Percentiles rank a stretch among this genome's conserved stretches.
These are phyloP conservation scores for Gastrolobium villosum DNA, from an alignment of 306 rosid species.

Conservation along the genomic window DNA sequence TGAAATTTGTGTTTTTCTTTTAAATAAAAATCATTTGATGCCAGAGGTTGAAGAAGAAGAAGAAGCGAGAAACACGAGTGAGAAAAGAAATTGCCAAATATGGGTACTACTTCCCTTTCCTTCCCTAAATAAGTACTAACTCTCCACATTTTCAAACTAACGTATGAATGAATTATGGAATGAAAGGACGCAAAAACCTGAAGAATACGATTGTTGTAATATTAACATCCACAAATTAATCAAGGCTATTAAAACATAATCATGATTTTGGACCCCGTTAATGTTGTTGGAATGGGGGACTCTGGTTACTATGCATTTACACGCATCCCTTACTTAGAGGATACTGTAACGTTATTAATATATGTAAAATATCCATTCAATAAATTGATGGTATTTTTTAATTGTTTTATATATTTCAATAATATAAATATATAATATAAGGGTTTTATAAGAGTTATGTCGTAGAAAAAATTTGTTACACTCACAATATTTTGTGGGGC, in stretches of 20 bases:
- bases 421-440: no score
- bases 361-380: no score
- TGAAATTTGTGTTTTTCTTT: neutral
- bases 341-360: constrained; percentile 45
- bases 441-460: no score
- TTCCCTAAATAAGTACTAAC: constrained; percentile 9
- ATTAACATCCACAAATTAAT: constrained; percentile 21
- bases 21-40: neutral
- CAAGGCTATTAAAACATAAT: constrained; percentile 44
- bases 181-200: constrained; percentile 46
- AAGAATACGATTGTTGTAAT: constrained; percentile 49
- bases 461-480: no score
- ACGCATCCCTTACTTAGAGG: constrained; percentile 53
- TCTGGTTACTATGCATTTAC: constrained; percentile 48
- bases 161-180: constrained; percentile 19
- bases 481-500: no score
- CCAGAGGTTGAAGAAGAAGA: neutral
- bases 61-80: constrained; percentile 24
- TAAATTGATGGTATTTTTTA: no score
- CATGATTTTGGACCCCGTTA: constrained; percentile 39
- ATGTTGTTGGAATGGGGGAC: constrained; percentile 50
- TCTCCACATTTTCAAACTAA: constrained; percentile 8
- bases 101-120: constrained; percentile 42
- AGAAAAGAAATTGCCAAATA: neutral
- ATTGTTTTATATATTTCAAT: no score